phyloP scores from a whole-genome alignment of 306 rosid genomes.

The Sophora flavescens region DNA sequence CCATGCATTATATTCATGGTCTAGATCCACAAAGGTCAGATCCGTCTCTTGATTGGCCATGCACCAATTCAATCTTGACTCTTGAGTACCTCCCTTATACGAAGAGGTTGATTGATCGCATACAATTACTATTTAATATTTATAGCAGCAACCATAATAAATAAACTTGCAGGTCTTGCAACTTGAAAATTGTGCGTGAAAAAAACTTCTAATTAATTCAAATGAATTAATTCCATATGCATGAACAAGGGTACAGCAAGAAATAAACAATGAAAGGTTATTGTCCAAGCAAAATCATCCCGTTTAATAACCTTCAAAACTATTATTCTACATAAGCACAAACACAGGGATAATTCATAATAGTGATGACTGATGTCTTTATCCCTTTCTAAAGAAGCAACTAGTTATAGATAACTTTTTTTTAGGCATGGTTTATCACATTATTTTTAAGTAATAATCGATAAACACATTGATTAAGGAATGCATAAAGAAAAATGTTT shows the following conservation, averaged over 20 bases:
- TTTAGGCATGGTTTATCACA: too few relatives aligned
- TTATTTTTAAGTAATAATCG: too few relatives aligned
- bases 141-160: not conserved
- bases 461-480: too few relatives aligned
- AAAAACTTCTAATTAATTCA: not conserved
- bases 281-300: too few relatives aligned
- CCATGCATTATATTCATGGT: conserved; percentile 1
- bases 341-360: not conserved
- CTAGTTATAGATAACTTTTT: too few relatives aligned
- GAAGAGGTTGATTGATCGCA: not conserved
- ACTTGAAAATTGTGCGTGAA: conserved; percentile 1
- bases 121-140: not conserved
- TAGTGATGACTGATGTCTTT: too few relatives aligned
- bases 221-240: not conserved
- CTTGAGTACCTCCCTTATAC: not conserved
- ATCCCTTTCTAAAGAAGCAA: too few relatives aligned
- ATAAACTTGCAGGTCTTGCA: not conserved
- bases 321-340: not conserved
- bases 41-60: conserved; percentile 28
- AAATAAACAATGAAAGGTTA: too few relatives aligned
- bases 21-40: conserved; percentile 17
- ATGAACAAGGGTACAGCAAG: not conserved
- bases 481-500: too few relatives aligned
- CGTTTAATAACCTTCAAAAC: not conserved
- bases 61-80: conserved; percentile 40